A percentile compares a stretch with the other conserved stretches of the same genome.
These are phyloP conservation scores for Hemerocallis citrina DNA, from an alignment of 106 monocot genomes.

Conservation along the genomic window DNA sequence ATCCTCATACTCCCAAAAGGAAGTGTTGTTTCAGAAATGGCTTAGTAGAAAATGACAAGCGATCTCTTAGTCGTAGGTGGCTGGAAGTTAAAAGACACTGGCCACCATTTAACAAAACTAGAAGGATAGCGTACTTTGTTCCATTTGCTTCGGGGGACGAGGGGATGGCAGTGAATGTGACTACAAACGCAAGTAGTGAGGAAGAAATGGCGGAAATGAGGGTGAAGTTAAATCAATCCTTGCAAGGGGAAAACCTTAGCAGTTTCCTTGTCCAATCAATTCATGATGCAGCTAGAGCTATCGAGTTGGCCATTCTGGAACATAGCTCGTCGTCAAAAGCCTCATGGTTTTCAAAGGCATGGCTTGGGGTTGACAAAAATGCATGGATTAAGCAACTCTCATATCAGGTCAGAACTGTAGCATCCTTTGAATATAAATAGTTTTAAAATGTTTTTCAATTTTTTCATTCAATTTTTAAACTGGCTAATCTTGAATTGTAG, in stretches of 20 bases:
- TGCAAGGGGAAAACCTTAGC: conserved; percentile 55
- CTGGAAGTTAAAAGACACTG: conserved; percentile 19
- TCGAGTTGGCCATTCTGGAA: conserved; percentile 69
- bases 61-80: conserved; percentile 13
- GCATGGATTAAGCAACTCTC: conserved; percentile 83
- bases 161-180: conserved; percentile 42
- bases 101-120: conserved; percentile 14
- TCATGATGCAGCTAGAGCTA: conserved; percentile 86
- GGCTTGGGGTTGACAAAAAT: conserved; percentile 82
- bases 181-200: conserved; percentile 26
- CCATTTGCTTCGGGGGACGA: conserved; percentile 48
- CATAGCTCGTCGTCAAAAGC: conserved; percentile 48
- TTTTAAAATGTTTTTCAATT: background rate
- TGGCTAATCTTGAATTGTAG: too few relatives aligned
- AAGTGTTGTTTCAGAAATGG: conserved; percentile 18
- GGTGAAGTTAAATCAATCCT: conserved; percentile 41
- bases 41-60: conserved; percentile 12
- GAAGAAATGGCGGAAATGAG: conserved; percentile 40
- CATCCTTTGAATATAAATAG: background rate
- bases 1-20: conserved; percentile 12
- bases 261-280: conserved; percentile 62
- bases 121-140: conserved; percentile 16
- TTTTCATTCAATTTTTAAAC: background rate
- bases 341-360: conserved; percentile 80
- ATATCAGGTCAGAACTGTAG: conserved; percentile 59